Base-by-base conservation (phyloP, 1,284 basidiomycete species). In the Fistulina hepatica region DNA sequence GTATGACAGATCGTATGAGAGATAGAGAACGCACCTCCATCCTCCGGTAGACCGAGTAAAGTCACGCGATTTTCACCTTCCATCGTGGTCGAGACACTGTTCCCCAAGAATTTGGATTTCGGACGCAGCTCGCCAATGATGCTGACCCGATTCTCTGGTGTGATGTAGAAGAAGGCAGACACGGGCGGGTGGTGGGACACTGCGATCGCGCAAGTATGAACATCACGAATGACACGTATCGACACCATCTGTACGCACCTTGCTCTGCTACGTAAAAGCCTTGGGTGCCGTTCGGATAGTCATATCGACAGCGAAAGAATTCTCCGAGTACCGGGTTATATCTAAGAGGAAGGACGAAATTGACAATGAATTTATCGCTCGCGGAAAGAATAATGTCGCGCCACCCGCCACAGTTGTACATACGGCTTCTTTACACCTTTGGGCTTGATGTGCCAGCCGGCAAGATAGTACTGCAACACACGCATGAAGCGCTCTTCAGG, bases 391-490 rank as follows among this genome's bases (percentile, higher is more conserved):
- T 21, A 34, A 45, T 27, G 50, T 43, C 36, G 45, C 45, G 30
- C 44, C 49, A 31, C 49, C 32, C 19, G 46, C 32, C 13, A 48
- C 43, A 21, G 44, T 45, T 12, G 48, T n/a, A 68, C 81, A 61
- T 52, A 92, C 75, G 94, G 94, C 66, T 98, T 98, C 82, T 98
- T 98, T 47, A 98, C 95, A 39, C 94, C 94, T 61, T 92, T 95
- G 27, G 94, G 93, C 64, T 98, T 97, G 65, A 97, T 95, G 61
- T 98, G 95, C 94, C 94, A 99, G 31, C 94, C 94, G n/a, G 89
- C 86, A 31, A 97, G 79, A 57, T 97, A 98, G 60, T 95, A 97
- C 41, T 88, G 82, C 36, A 97, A 71, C 4, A 97, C 88, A 40
- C 81, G 74, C 46, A 97, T 69, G 60, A 97, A 97, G 25, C 95